Evolutionary conservation across 805 yeast species (phyloP).

Genomic region (Pichia paraexigua): DNA sequence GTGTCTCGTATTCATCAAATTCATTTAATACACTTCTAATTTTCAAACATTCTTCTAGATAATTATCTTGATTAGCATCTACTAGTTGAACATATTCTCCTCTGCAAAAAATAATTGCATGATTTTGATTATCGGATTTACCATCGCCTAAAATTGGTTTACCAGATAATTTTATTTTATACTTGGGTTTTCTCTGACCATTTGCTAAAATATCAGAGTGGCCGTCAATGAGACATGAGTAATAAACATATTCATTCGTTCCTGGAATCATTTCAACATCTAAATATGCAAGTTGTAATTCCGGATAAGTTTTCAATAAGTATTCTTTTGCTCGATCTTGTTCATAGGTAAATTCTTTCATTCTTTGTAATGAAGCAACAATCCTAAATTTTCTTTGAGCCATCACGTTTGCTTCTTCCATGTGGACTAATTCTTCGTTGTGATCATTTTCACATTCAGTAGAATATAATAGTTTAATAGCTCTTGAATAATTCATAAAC

Average conservation of each 20-base stretch:
- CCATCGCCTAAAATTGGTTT: slow-evolving; percentile 83
- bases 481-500: slow-evolving; percentile 68
- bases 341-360: slow-evolving; percentile 44
- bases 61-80: slow-evolving; percentile 81
- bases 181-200: slow-evolving; percentile 55
- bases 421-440: slow-evolving; percentile 28
- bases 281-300: slow-evolving; percentile 53
- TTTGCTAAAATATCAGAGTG: slow-evolving; percentile 50
- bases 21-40: slow-evolving; percentile 68
- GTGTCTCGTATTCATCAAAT: slow-evolving; percentile 47
- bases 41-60: slow-evolving; percentile 73
- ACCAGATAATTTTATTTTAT: slow-evolving; percentile 61
- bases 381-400: slow-evolving; percentile 57
- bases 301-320: slow-evolving; percentile 58
- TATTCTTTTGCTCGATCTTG: slow-evolving; percentile 54
- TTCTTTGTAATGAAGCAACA: slow-evolving; percentile 58
- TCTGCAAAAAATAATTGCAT: slow-evolving; percentile 62
- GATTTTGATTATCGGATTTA: slow-evolving; percentile 77
- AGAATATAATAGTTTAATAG: slow-evolving; percentile 57
- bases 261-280: slow-evolving; percentile 43
- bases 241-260: slow-evolving; percentile 40
- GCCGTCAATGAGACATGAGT: slow-evolving; percentile 66
- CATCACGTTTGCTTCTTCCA: slow-evolving; percentile 42
- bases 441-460: slow-evolving; percentile 37
- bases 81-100: slow-evolving; percentile 77